A percentile compares a stretch with the other conserved stretches of the same genome.
phyloP scores from a whole-genome alignment of 2,329 filamentous ascomycete genomes.

The Curvularia hawaiiensis region DNA sequence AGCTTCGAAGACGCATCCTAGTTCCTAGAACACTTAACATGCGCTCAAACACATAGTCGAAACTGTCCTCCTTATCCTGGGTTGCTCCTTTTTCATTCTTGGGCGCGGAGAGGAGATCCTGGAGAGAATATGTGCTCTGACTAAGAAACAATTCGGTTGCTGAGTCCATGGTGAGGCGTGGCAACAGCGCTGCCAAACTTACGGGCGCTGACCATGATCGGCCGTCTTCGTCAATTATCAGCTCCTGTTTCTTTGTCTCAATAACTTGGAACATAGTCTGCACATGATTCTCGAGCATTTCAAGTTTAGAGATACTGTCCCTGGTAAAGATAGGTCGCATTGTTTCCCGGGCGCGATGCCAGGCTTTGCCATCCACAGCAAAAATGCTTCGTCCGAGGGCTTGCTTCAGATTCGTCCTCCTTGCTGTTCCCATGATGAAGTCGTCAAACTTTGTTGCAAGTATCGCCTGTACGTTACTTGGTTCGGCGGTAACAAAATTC shows the following conservation, averaged over 20 bases:
- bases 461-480: constrained; percentile 10
- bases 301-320: constrained; percentile 5
- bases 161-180: constrained; percentile 10
- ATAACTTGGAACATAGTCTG: constrained; percentile 1
- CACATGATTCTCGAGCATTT: constrained; percentile 8
- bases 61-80: background rate
- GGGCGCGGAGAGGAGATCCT: background rate
- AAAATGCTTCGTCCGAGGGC: constrained; percentile 15
- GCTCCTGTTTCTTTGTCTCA: background rate
- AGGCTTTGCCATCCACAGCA: constrained; percentile 10
- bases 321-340: constrained; percentile 12
- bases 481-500: constrained; percentile 10
- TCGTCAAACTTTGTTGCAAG: constrained; percentile 12
- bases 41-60: constrained; percentile 9
- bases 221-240: background rate
- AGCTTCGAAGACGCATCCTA: constrained; percentile 9
- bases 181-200: constrained; percentile 6
- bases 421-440: constrained; percentile 10
- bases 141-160: constrained; percentile 10
- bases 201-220: constrained; percentile 5
- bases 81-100: background rate
- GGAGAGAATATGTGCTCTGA: constrained; percentile 5
- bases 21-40: constrained; percentile 9
- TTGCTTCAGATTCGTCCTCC: constrained; percentile 7
- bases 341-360: constrained; percentile 10